A percentile compares a stretch with the other conserved stretches of the same genome.
phyloP scores from a whole-genome alignment of 2,329 filamentous ascomycete species.

The Aaosphaeria arxii region DNA sequence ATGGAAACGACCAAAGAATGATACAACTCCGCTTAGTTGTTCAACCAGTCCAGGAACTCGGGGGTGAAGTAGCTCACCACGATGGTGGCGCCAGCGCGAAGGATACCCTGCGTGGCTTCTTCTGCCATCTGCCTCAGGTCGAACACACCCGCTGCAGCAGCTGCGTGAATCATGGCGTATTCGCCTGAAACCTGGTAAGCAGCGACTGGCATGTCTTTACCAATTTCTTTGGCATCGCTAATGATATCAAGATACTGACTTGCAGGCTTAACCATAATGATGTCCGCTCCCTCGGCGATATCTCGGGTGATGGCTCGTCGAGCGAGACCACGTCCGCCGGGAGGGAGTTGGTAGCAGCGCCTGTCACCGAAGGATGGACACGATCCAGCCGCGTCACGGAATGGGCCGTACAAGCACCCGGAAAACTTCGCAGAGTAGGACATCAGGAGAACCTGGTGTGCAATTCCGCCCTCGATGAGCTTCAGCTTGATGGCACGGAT shows the following conservation, averaged over 20 bases:
- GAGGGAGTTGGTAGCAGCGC: slow-evolving; percentile 94
- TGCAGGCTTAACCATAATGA: slow-evolving; percentile 99
- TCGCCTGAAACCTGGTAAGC: slow-evolving; percentile 98
- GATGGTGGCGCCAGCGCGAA: slow-evolving; percentile 89
- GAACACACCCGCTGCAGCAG: slow-evolving; percentile 92
- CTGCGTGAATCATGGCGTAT: slow-evolving; percentile 97
- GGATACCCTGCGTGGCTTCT: slow-evolving; percentile 88
- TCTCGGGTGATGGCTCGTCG: slow-evolving; percentile 86
- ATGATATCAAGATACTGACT: slow-evolving; percentile 97
- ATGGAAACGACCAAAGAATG: no score
- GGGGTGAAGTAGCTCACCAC: slow-evolving; percentile 94
- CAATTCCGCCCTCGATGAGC: slow-evolving; percentile 89
- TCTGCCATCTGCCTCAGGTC: slow-evolving; percentile 93
- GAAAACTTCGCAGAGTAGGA: slow-evolving; percentile 98
- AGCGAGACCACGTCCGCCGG: slow-evolving; percentile 86
- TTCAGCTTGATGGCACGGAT: slow-evolving; percentile 98
- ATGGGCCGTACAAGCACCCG: slow-evolving; percentile 93
- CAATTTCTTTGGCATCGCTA: slow-evolving; percentile 92
- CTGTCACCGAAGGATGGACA: slow-evolving; percentile 89
- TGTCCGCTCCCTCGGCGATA: slow-evolving; percentile 89
- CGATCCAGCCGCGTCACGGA: slow-evolving; percentile 93
- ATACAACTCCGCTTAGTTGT: slow-evolving; percentile 13
- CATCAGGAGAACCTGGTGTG: slow-evolving; percentile 90
- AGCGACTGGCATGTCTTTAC: slow-evolving; percentile 85
- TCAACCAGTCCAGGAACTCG: slow-evolving; percentile 65